These are phyloP conservation scores for Prinsepia uniflora DNA, from an alignment of 306 rosid species.

Conservation along the genomic window DNA sequence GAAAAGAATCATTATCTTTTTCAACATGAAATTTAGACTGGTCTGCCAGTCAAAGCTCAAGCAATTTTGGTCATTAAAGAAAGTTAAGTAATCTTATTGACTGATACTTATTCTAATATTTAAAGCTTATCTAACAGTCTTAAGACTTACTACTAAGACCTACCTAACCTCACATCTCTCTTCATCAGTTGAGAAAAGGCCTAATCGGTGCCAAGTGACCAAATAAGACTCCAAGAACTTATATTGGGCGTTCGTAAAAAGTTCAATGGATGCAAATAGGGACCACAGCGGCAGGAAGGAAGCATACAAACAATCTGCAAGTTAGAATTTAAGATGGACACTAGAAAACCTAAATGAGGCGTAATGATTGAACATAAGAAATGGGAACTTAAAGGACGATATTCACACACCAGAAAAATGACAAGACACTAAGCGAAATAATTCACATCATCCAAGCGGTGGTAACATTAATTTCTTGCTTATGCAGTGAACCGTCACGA, in stretches of 20 bases:
- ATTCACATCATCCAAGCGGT: neutral
- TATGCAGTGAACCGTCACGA: neutral
- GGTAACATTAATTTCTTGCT: neutral
- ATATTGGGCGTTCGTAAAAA: neutral
- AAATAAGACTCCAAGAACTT: neutral
- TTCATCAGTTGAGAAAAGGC: neutral
- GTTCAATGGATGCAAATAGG: neutral
- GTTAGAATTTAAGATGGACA: neutral
- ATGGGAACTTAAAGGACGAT: neutral
- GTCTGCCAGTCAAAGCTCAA: neutral
- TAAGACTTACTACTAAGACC: neutral
- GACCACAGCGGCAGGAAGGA: neutral
- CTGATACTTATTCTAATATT: neutral
- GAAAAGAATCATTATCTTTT: neutral
- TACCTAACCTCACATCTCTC: neutral
- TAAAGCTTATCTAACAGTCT: neutral
- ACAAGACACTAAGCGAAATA: neutral
- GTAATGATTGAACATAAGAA: neutral
- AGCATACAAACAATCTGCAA: neutral
- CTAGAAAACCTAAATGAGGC: neutral
- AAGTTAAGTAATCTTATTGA: neutral
- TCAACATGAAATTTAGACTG: neutral
- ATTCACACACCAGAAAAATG: neutral
- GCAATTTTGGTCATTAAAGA: constrained; percentile 5
- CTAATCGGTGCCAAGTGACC: neutral